Percentiles rank a stretch among this genome's conserved stretches.
These are phyloP conservation scores for Yamadazyma sp. DNA, from an alignment of 805 yeast species.

Conservation along the genomic window DNA sequence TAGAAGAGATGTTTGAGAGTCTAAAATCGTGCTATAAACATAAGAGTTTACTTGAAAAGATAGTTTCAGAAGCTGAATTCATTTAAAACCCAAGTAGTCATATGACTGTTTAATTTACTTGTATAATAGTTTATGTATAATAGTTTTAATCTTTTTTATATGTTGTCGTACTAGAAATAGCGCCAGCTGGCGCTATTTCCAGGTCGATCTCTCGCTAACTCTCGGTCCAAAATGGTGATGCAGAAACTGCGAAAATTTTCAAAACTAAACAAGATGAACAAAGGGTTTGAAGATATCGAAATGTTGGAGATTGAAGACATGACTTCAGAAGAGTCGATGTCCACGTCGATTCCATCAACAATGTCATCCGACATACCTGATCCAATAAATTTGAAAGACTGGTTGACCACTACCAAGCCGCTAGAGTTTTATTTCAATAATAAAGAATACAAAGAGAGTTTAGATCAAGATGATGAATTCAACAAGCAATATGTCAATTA, in stretches of 20 bases:
- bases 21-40: conserved; percentile 14
- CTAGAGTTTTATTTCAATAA: conserved; percentile 40
- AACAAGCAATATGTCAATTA: conserved; percentile 44
- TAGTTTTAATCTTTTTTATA: too few species aligned
- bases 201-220: too few species aligned
- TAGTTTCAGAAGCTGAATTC: conserved; percentile 12
- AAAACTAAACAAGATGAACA: neutral
- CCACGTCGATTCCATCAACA: conserved; percentile 14
- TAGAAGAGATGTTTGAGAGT: conserved; percentile 6
- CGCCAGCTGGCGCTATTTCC: too few species aligned
- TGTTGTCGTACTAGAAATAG: too few species aligned
- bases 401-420: conserved; percentile 40
- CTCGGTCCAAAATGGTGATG: neutral
- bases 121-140: too few species aligned
- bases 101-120: too few species aligned
- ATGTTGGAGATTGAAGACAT: conserved; percentile 42
- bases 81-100: too few species aligned
- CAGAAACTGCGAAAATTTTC: too few species aligned
- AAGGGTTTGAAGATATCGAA: conserved; percentile 36
- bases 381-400: conserved; percentile 43
- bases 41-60: conserved; percentile 12
- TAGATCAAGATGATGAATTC: conserved; percentile 38
- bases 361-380: conserved; percentile 10
- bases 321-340: conserved; percentile 25
- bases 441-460: conserved; percentile 34